Conservation (phyloP, 1,284 basidiomycete genomes). For the Xerocomus nothofagi region DNA sequence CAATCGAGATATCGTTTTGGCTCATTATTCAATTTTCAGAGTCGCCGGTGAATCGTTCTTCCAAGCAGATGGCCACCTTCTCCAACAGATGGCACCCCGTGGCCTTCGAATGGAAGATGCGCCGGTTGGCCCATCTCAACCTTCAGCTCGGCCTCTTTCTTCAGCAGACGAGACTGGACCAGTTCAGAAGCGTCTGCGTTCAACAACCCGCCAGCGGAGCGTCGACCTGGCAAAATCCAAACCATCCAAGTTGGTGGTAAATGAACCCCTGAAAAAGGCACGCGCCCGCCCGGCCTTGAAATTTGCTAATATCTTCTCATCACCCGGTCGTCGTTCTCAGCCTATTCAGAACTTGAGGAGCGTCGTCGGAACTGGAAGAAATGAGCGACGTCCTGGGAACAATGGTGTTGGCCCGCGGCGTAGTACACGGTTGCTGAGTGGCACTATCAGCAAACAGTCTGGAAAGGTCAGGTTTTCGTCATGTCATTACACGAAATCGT, state of each 20-base stretch:
- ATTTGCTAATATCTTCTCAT: conserved; percentile 81
- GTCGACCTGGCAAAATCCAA: conserved; percentile 43
- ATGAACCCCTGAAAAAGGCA: conserved; percentile 80
- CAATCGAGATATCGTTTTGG: background rate
- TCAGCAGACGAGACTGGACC: conserved; percentile 79
- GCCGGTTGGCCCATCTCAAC: conserved; percentile 42
- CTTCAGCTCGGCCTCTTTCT: conserved; percentile 63
- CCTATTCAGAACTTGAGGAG: conserved; percentile 58
- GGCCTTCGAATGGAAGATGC: conserved; percentile 38
- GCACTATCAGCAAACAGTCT: conserved; percentile 49
- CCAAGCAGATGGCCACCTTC: conserved; percentile 58
- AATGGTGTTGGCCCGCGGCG: conserved; percentile 53
- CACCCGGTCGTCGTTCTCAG: conserved; percentile 72
- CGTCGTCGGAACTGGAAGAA: conserved; percentile 47
- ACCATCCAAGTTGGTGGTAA: conserved; percentile 55
- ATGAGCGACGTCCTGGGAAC: conserved; percentile 43
- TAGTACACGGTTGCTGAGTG: conserved; percentile 66
- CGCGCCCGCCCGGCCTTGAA: conserved; percentile 76
- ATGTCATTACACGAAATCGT: conserved; percentile 1
- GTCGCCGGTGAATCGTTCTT: conserved; percentile 60
- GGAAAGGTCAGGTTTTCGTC: conserved; percentile 35
- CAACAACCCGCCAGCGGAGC: conserved; percentile 57
- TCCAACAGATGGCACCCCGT: conserved; percentile 44
- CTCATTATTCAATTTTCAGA: conserved; percentile 36
- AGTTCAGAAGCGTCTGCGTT: conserved; percentile 69